Evolutionary conservation across 176 grass and related monocot species (phyloP).

Genomic region (Cenchrus fungigraminus): DNA sequence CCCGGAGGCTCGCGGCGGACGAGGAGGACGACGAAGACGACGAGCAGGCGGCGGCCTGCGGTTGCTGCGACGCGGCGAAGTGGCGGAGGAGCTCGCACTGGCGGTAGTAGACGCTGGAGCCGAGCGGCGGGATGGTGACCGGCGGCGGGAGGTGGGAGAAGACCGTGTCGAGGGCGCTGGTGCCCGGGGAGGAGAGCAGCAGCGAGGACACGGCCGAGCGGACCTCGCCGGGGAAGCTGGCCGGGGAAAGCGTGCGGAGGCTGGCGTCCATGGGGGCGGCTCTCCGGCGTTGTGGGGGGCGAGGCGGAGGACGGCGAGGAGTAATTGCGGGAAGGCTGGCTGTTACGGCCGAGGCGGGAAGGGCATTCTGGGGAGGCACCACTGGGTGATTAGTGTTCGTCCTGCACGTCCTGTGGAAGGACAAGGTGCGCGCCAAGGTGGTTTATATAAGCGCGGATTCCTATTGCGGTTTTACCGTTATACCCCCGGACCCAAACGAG

Average conservation of each 20-base stretch:
- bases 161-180: conserved; percentile 77
- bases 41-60: neutral
- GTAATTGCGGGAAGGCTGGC: neutral
- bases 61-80: conserved; percentile 44
- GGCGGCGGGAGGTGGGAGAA: conserved; percentile 74
- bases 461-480: neutral
- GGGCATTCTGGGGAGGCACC: conserved; percentile 23
- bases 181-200: conserved; percentile 62
- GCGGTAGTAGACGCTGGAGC: conserved; percentile 86
- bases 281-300: neutral
- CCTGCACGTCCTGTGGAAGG: neutral
- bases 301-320: neutral
- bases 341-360: conserved; percentile 44
- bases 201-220: conserved; percentile 58
- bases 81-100: conserved; percentile 83
- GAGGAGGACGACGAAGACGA: conserved; percentile 7
- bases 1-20: neutral
- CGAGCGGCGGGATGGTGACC: conserved; percentile 59
- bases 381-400: neutral
- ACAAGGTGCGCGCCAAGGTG: neutral
- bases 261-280: conserved; percentile 43
- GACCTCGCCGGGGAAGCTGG: conserved; percentile 55
- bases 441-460: conserved; percentile 42
- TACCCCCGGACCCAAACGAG: neutral
- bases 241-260: conserved; percentile 41